Evolutionary conservation across 768 basidiomycete genomes (phyloP), one percentile per base, ranked within the genome.

Genomic region (Postia placenta): DNA sequence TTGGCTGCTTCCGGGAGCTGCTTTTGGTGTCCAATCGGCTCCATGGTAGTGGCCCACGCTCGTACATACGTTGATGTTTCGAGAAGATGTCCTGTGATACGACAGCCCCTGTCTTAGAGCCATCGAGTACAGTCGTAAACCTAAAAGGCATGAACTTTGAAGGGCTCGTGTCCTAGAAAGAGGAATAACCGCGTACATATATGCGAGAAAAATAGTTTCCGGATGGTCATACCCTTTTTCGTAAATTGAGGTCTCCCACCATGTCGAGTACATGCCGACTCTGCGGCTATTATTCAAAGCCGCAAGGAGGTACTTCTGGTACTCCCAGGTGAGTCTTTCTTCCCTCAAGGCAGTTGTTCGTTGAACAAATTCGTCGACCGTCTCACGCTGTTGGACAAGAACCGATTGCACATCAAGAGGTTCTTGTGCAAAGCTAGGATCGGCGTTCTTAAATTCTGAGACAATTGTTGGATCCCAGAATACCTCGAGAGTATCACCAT

Each of bases 381-480:
- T 69, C 35, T 73, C 69, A 42, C 72, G 72, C 40, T 74, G 66
- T 22, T 67, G 61, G 2, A 63, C 40, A 46, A 87, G 80, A 39
- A 68, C 67, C 0, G 50, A 43, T 0, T 64, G 56, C 3, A 87
- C 58, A 14, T 67, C 61, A 0, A 47, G 33, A 1, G 85, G 83
- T n/a, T 77, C 73, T 3, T 69, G 57, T 0, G 81, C 77, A 49
- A 69, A 79, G 9, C 64, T 59, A 3, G 71, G 61, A 27, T 74
- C 63, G 0, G 84, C 78, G 51, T 80, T 78, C n/a, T 52, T 59
- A 61, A 89, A 89, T 1, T 56, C 44, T 3, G 63, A 38, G 11
- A 87, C 82, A 19, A 87, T 68, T 14, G 67, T 60, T 0, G 76
- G 76, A 24, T 83, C 70, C 75, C 79, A 85, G 26, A 81, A 79